phyloP scores from a whole-genome alignment of 2,329 filamentous ascomycete genomes.

The Cladobotryum protrusum region DNA sequence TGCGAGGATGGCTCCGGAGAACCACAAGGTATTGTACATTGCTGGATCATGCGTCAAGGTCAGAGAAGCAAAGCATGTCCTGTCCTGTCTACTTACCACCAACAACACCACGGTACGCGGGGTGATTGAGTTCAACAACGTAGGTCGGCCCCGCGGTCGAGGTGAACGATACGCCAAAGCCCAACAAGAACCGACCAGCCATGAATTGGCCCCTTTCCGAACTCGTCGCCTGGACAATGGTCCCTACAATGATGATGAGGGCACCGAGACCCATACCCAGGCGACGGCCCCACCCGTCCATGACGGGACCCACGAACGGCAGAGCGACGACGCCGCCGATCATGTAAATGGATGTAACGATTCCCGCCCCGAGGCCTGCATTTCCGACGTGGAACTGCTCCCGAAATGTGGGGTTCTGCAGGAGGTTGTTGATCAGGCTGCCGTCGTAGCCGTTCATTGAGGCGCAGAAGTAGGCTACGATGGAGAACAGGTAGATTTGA shows the following conservation, averaged over 20 bases:
- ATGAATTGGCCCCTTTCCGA: constrained; percentile 37
- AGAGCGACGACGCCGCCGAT: constrained; percentile 44
- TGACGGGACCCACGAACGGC: constrained; percentile 41
- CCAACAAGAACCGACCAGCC: constrained; percentile 55
- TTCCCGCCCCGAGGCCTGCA: constrained; percentile 42
- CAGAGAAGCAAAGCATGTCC: not conserved
- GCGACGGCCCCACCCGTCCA: constrained; percentile 42
- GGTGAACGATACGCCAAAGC: constrained; percentile 42
- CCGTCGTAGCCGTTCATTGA: constrained; percentile 48
- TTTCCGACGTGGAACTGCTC: constrained; percentile 34
- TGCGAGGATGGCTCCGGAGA: constrained; percentile 44
- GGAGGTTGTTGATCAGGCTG: constrained; percentile 43
- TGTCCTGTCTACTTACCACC: constrained; percentile 21
- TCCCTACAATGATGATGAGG: constrained; percentile 39
- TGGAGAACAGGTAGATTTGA: constrained; percentile 37
- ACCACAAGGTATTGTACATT: constrained; percentile 39
- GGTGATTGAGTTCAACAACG: constrained; percentile 41
- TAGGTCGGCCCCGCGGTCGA: constrained; percentile 24
- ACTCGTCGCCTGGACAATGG: constrained; percentile 40
- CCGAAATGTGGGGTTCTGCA: constrained; percentile 36
- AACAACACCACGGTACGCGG: constrained; percentile 39
- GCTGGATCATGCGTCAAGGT: constrained; percentile 8
- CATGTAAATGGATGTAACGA: constrained; percentile 47
- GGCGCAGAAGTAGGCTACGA: constrained; percentile 43
- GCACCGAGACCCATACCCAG: constrained; percentile 42